phyloP scores from a whole-genome alignment of 352 stramenopile species.

The Pythium vanterpoolii region DNA sequence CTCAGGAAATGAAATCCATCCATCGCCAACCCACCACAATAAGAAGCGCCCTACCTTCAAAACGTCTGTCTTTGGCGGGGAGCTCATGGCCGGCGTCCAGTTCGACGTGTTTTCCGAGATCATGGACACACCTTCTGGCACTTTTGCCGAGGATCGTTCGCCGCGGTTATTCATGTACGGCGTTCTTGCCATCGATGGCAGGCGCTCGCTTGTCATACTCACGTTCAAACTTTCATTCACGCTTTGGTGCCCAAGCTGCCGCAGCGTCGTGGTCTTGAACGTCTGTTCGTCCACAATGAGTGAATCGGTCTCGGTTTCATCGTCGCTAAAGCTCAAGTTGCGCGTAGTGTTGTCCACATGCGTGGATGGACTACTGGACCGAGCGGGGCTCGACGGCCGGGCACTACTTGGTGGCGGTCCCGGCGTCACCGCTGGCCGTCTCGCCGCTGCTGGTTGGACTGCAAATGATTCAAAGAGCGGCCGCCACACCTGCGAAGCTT shows the following conservation, averaged over 20 bases:
- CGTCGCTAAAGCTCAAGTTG: conserved; percentile 28
- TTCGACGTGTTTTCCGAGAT: conserved; percentile 42
- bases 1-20: background rate
- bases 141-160: conserved; percentile 24
- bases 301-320: conserved; percentile 32
- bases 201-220: conserved; percentile 60
- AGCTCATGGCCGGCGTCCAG: conserved; percentile 59
- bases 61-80: conserved; percentile 44
- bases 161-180: conserved; percentile 54
- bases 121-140: conserved; percentile 28
- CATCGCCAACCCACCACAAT: background rate
- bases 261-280: conserved; percentile 76
- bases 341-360: conserved; percentile 16
- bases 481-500: conserved; percentile 67
- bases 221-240: conserved; percentile 51
- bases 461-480: conserved; percentile 76
- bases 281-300: conserved; percentile 49
- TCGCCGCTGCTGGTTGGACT: conserved; percentile 34
- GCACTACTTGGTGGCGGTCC: conserved; percentile 31
- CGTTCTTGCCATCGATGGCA: conserved; percentile 61
- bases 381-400: conserved; percentile 9
- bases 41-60: conserved; percentile 33
- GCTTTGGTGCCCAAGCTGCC: conserved; percentile 32
- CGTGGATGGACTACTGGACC: conserved; percentile 3
- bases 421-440: conserved; percentile 34